These are phyloP conservation scores for Xylariaceae sp. DNA, from an alignment of 2,329 filamentous ascomycete genomes.

Conservation along the genomic window DNA sequence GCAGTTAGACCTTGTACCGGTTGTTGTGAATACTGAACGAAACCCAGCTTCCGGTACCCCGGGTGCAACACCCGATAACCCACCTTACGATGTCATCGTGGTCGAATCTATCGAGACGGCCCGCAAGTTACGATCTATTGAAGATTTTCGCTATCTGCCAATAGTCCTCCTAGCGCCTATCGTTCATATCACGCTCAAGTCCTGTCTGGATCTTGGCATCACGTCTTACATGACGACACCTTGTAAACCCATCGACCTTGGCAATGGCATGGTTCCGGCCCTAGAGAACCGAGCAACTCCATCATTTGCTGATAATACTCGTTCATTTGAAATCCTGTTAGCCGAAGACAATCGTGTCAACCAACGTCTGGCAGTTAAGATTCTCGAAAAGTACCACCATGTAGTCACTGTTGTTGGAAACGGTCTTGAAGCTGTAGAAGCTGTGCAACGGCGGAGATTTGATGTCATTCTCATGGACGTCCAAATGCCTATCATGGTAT, in stretches of 20 bases:
- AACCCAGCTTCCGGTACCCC: constrained; percentile 55
- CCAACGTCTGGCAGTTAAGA: constrained; percentile 92
- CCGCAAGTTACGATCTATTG: constrained; percentile 76
- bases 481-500: constrained; percentile 98
- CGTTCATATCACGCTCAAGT: constrained; percentile 89
- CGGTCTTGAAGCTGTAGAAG: constrained; percentile 85
- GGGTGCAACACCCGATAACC: constrained; percentile 44
- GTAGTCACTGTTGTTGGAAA: constrained; percentile 92
- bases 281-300: constrained; percentile 90
- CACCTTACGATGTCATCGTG: constrained; percentile 89
- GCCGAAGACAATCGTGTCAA: constrained; percentile 98
- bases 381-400: constrained; percentile 94
- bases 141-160: constrained; percentile 96
- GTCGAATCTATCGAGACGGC: constrained; percentile 92
- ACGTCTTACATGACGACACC: constrained; percentile 99
- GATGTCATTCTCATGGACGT: constrained; percentile 99
- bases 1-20: constrained; percentile 73
- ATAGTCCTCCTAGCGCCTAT: constrained; percentile 87
- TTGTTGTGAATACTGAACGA: constrained; percentile 77
- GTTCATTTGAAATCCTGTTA: constrained; percentile 90
- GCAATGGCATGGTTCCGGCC: constrained; percentile 93
- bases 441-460: constrained; percentile 87
- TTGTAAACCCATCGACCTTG: constrained; percentile 87
- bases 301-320: constrained; percentile 86
- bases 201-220: constrained; percentile 88